A percentile compares a stretch with the other conserved stretches of the same genome.
phyloP scores from a whole-genome alignment of 1,284 basidiomycete genomes.

The Ganoderma sp. region DNA sequence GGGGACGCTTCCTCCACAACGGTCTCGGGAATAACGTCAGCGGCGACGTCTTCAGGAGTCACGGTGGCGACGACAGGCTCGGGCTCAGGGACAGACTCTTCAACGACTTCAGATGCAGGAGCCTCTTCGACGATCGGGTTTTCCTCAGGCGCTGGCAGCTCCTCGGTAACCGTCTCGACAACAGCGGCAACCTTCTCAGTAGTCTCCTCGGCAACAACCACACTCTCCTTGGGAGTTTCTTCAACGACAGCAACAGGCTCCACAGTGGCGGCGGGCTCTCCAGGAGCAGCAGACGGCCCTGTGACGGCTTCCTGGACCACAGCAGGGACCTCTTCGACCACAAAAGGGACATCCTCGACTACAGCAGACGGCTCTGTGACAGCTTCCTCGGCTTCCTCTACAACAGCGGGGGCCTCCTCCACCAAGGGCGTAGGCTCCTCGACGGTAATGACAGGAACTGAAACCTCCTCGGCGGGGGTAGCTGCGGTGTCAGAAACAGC shows the following conservation, averaged over 20 bases:
- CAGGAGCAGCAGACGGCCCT: neutral
- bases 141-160: slow-evolving; percentile 12
- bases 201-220: neutral
- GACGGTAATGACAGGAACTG: slow-evolving; percentile 4
- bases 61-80: neutral
- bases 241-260: neutral
- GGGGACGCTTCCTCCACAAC: neutral
- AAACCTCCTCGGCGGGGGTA: slow-evolving; percentile 12
- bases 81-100: neutral
- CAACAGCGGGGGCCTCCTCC: slow-evolving; percentile 8
- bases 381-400: neutral
- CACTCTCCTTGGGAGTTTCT: slow-evolving; percentile 8
- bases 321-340: slow-evolving; percentile 6
- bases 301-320: neutral
- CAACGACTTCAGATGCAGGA: neutral
- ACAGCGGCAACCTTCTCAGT: slow-evolving; percentile 7
- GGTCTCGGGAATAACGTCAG: neutral
- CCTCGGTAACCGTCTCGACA: neutral
- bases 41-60: neutral
- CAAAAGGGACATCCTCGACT: too few relatives aligned
- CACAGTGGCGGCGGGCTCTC: neutral
- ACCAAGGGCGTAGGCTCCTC: neutral
- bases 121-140: slow-evolving; percentile 10
- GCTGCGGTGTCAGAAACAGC: slow-evolving; percentile 8
- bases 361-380: neutral